phyloP scores from a whole-genome alignment of 768 basidiomycete species.

The Calocera cornea region DNA sequence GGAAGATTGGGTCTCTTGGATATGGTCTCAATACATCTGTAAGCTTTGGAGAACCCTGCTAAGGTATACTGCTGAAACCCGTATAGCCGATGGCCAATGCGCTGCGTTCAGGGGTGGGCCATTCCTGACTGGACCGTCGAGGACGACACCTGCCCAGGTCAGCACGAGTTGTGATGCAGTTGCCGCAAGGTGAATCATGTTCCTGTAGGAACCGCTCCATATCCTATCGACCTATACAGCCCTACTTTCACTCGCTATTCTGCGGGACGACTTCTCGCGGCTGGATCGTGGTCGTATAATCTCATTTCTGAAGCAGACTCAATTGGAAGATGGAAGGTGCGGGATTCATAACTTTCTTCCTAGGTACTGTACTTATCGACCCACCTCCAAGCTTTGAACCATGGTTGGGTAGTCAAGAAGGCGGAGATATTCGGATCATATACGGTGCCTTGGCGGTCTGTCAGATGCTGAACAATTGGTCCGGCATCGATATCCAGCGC shows the following conservation, averaged over 20 bases:
- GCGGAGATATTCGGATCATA: conserved; percentile 58
- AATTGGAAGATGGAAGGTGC: conserved; percentile 73
- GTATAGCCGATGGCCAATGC: conserved; percentile 43
- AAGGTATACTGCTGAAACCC: conserved; percentile 7
- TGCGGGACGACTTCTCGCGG: conserved; percentile 68
- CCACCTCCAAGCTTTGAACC: conserved; percentile 20
- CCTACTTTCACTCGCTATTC: conserved; percentile 63
- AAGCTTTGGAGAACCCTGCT: conserved; percentile 16
- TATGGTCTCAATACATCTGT: conserved; percentile 79
- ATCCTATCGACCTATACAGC: conserved; percentile 92
- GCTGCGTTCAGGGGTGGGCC: conserved; percentile 64
- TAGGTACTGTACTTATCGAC: not conserved
- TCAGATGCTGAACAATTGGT: conserved; percentile 67
- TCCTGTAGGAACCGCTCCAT: conserved; percentile 50
- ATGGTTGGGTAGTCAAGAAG: conserved; percentile 31
- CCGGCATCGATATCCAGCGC: conserved; percentile 45
- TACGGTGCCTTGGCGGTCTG: conserved; percentile 83
- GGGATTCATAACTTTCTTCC: conserved; percentile 11
- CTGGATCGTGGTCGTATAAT: conserved; percentile 59
- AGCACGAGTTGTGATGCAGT: not conserved
- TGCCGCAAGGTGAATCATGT: conserved; percentile 12
- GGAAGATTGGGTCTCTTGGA: conserved; percentile 63
- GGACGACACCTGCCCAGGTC: conserved; percentile 11
- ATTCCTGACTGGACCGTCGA: conserved; percentile 40
- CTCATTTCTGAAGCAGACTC: conserved; percentile 54